phyloP scores from a whole-genome alignment of 306 rosid genomes.

The Carpinus fangiana region DNA sequence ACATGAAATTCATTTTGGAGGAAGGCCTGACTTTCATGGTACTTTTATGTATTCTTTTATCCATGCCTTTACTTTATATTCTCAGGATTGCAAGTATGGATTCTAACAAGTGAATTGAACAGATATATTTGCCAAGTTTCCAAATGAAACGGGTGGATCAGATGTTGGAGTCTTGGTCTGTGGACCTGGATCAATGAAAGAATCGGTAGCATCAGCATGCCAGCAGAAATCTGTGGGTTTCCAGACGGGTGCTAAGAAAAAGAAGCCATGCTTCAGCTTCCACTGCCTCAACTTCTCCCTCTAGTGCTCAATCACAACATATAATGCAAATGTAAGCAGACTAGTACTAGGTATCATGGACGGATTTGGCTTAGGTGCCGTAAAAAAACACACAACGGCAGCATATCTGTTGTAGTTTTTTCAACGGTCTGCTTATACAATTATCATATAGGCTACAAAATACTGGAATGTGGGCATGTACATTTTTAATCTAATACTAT shows the following conservation, averaged over 20 bases:
- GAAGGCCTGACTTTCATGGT: constrained; percentile 82
- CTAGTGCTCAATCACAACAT: constrained; percentile 18
- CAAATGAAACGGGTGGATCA: constrained; percentile 47
- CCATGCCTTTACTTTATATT: not conserved
- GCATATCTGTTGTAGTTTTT: too few species aligned
- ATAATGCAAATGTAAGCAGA: not conserved
- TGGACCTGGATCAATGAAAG: constrained; percentile 85
- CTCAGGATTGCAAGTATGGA: not conserved
- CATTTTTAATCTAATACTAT: not conserved
- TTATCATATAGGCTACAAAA: not conserved
- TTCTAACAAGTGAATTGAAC: constrained; percentile 29
- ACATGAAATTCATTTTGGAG: constrained; percentile 75
- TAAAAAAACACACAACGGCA: too few species aligned
- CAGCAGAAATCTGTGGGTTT: constrained; percentile 40
- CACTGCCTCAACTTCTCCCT: constrained; percentile 85
- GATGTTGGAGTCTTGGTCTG: constrained; percentile 69
- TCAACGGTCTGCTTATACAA: not conserved
- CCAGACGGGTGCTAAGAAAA: constrained; percentile 40
- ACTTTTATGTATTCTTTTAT: constrained; percentile 1
- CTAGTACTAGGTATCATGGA: too few species aligned
- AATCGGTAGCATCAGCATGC: constrained; percentile 58
- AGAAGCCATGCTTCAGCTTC: constrained; percentile 48
- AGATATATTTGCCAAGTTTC: constrained; percentile 57
- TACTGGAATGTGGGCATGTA: not conserved
- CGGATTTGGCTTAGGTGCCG: too few species aligned